phyloP scores from a whole-genome alignment of 108 stramenopile genomes.

The Nitzschia palea region DNA sequence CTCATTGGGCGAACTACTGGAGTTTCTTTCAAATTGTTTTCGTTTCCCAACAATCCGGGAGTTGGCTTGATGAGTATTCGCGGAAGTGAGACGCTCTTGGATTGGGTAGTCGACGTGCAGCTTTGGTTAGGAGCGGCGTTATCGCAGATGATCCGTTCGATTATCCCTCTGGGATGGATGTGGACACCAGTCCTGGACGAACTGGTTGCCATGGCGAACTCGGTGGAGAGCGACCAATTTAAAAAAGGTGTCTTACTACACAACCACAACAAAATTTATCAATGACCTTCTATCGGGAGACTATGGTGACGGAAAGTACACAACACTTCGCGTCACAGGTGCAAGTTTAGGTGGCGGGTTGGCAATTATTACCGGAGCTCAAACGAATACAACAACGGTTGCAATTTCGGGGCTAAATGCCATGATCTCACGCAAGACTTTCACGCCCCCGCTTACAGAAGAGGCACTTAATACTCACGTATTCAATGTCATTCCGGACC shows the following conservation, averaged over 20 bases:
- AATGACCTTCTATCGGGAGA: constrained; percentile 1
- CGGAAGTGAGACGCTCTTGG: constrained; percentile 47
- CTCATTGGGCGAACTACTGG: constrained; percentile 3
- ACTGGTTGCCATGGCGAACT: constrained; percentile 17
- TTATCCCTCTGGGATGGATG: constrained; percentile 53
- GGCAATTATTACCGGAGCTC: constrained; percentile 75
- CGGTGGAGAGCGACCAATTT: constrained; percentile 21
- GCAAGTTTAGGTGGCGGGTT: constrained; percentile 54
- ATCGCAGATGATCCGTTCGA: constrained; percentile 34
- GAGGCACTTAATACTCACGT: constrained; percentile 50
- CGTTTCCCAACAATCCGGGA: constrained; percentile 12
- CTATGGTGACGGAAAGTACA: constrained; percentile 7
- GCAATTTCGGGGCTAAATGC: constrained; percentile 73
- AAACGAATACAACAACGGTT: constrained; percentile 51
- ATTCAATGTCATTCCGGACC: constrained; percentile 70
- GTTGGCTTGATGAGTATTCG: constrained; percentile 53
- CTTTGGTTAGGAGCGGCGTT: constrained; percentile 53
- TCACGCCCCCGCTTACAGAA: constrained; percentile 57
- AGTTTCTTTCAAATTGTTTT: constrained; percentile 54
- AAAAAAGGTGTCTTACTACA: constrained; percentile 37
- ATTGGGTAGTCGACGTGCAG: constrained; percentile 56
- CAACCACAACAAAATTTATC: constrained; percentile 7
- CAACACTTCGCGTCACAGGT: constrained; percentile 26
- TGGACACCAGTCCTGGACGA: constrained; percentile 50
- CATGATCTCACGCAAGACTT: constrained; percentile 43